These are phyloP conservation scores for Tripterygium wilfordii DNA, from an alignment of 177 flowering plant genomes.

Conservation along the genomic window DNA sequence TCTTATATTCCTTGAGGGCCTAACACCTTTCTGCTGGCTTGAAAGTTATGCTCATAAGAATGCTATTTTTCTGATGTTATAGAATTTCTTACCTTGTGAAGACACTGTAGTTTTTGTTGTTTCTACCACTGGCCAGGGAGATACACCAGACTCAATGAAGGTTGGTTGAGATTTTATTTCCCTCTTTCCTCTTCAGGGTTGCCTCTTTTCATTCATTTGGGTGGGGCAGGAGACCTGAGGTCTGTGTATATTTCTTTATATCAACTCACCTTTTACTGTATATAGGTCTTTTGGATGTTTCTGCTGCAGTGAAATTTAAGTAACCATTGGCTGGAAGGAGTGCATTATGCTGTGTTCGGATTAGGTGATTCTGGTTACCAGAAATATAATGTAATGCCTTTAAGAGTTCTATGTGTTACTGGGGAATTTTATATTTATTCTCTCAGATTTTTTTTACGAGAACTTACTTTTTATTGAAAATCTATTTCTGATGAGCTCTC, in stretches of 20 bases:
- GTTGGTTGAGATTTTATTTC: conserved; percentile 21
- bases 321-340: conserved; percentile 61
- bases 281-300: conserved; percentile 83
- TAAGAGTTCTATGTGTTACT: conserved; percentile 2
- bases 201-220: neutral
- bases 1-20: too few relatives aligned
- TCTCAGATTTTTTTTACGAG: neutral
- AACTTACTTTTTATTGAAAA: too few relatives aligned
- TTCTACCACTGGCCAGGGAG: conserved; percentile 94
- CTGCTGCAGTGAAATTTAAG: conserved; percentile 67
- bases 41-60: neutral
- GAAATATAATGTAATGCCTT: conserved; percentile 75
- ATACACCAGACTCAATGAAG: conserved; percentile 83
- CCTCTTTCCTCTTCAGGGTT: neutral
- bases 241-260: neutral
- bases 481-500: too few relatives aligned
- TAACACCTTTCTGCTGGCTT: too few relatives aligned
- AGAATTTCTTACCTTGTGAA: conserved; percentile 46
- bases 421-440: neutral
- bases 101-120: conserved; percentile 65
- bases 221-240: too few relatives aligned
- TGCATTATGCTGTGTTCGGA: conserved; percentile 86
- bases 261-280: neutral
- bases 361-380: conserved; percentile 95
- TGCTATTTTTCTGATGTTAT: conserved; percentile 14